Base-by-base conservation (phyloP, 2,329 filamentous ascomycete species). In the Hortaea sp. region DNA sequence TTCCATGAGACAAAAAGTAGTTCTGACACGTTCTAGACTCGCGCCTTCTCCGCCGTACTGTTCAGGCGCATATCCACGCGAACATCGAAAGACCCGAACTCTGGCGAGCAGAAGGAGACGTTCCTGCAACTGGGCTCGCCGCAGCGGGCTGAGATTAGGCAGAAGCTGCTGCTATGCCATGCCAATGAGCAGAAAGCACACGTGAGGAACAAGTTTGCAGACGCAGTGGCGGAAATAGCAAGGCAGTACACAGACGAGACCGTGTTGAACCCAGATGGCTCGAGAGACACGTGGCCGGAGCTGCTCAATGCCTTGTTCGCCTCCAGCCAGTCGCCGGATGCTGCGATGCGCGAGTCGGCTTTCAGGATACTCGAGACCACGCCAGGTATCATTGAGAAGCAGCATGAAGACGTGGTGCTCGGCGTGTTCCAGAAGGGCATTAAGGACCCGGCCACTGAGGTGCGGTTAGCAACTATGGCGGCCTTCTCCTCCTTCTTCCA, bases 401-500 rank as follows among this genome's bases (percentile, higher is more conserved):
- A 95, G 64, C 90, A 97, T 59, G 88, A 95, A 65, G 85, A 88
- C 53, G 81, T 85, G n/a, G 88, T 98, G 31, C 73, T 90, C 38
- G 78, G 80, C 53, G 89, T 92, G 10, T 98, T 98, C 65, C 81
- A 85, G 49, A 86, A 85, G 59, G 92, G 90, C 1, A 95, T 98
- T 69, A 87, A 86, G 61, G 92, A 98, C 67, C 82, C 84, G 44
- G 82, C 88, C 44, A 82, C 90, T 49, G 73, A 81, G 79, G 90
- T 98, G 48, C 85, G 88, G 54, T 80, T 98, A 48, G 84, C 89
- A 41, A 89, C 92, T 46, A 94, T 97, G 81, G 89, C 95, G 63
- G 92, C 92, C 6, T 98, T 98, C 63, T 85, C 90, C 12, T 83
- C 89, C 3, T 97, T 98, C 72, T 98, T 98, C 77, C 80, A 87